Percentiles rank a stretch among this genome's conserved stretches.
Evolutionary conservation across 495 filamentous ascomycete species (phyloP).

Genomic region (Penicillium salamii): DNA sequence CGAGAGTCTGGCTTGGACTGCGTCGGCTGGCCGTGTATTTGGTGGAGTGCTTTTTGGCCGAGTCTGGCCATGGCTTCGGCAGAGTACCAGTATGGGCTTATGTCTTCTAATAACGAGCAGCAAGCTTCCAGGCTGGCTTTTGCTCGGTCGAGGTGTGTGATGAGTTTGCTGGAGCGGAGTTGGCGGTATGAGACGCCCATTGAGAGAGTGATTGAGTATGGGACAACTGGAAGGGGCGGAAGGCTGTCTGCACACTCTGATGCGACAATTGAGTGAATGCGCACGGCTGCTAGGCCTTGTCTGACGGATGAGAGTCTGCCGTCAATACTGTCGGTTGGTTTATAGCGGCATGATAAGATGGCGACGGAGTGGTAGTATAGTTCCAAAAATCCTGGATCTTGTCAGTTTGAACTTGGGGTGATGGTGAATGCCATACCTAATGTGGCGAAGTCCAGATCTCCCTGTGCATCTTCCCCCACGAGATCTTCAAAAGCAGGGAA

Average conservation of each 20-base stretch:
- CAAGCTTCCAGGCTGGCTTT: conserved; percentile 58
- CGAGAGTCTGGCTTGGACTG: no score
- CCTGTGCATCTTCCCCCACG: conserved; percentile 46
- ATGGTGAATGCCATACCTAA: conserved; percentile 17
- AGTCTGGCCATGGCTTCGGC: conserved; percentile 61
- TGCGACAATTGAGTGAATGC: conserved; percentile 59
- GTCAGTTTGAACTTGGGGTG: neutral
- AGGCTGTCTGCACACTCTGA: conserved; percentile 52
- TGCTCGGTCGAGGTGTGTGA: conserved; percentile 60
- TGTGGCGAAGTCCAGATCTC: conserved; percentile 27
- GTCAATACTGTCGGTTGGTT: conserved; percentile 32
- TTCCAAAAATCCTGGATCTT: conserved; percentile 54
- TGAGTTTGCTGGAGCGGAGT: conserved; percentile 62
- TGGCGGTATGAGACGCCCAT: conserved; percentile 70
- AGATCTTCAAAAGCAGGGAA: conserved; percentile 68
- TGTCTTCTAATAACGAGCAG: conserved; percentile 51
- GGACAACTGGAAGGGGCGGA: conserved; percentile 61
- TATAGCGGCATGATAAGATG: conserved; percentile 54
- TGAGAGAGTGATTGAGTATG: conserved; percentile 64
- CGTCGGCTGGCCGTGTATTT: conserved; percentile 21
- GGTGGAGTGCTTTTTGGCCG: conserved; percentile 40
- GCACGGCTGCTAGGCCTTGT: conserved; percentile 61
- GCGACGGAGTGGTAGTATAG: conserved; percentile 68
- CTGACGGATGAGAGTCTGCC: conserved; percentile 53
- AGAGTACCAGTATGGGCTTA: conserved; percentile 59